Evolutionary conservation across 768 basidiomycete species (phyloP).

Genomic region (Rhodosporidiobolus sp.): DNA sequence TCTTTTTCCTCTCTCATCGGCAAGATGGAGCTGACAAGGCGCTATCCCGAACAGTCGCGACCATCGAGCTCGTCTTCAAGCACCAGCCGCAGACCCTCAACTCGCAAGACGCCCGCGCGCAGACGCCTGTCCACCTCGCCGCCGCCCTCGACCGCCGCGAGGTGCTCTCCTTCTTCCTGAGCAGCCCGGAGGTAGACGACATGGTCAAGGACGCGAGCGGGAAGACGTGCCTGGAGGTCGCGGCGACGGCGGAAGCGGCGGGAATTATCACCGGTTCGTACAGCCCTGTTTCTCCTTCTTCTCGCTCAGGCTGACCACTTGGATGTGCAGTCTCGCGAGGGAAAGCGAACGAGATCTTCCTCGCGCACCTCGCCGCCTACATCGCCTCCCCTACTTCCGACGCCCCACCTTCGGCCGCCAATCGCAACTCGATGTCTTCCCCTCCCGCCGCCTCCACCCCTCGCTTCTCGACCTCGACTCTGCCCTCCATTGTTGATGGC

Average conservation of each 20-base stretch:
- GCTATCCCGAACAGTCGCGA: conserved; percentile 27
- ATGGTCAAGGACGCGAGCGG: conserved; percentile 66
- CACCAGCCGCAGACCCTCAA: conserved; percentile 34
- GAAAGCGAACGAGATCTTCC: conserved; percentile 41
- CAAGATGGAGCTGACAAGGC: conserved; percentile 17
- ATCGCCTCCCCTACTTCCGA: conserved; percentile 29
- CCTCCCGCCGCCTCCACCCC: conserved; percentile 59
- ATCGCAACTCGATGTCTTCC: conserved; percentile 8
- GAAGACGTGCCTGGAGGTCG: conserved; percentile 67
- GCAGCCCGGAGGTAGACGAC: conserved; percentile 77
- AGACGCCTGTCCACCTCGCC: conserved; percentile 70
- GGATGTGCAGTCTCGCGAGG: conserved; percentile 66
- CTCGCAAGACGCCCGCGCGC: conserved; percentile 56
- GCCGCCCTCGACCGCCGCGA: conserved; percentile 70
- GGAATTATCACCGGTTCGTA: conserved; percentile 61
- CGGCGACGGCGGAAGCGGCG: conserved; percentile 51
- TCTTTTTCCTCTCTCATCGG: neutral
- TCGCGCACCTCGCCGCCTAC: conserved; percentile 40
- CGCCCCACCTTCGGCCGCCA: neutral
- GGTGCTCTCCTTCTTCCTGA: conserved; percentile 69
- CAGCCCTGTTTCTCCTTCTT: neutral
- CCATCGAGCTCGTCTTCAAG: conserved; percentile 37
- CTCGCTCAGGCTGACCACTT: neutral
- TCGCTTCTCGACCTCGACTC: conserved; percentile 67
- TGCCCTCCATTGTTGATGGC: conserved; percentile 55